Percentiles rank a stretch among this genome's conserved stretches.
Evolutionary conservation across 129 eudicot genomes (phyloP).

Genomic region (Flaveria trinervia): DNA sequence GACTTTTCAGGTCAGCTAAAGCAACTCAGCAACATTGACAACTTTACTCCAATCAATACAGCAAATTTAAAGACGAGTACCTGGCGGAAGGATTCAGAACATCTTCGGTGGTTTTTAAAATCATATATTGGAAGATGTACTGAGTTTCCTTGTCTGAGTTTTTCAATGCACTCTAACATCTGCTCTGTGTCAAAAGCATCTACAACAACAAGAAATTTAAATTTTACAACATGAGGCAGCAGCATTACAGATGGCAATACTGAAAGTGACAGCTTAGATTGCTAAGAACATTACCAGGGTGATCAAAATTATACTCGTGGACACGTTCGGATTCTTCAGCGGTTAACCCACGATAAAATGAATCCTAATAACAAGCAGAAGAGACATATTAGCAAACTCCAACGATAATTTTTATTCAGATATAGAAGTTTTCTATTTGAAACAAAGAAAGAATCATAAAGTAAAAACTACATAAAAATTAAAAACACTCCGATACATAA

Average conservation of each 20-base stretch:
- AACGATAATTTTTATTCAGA: constrained; percentile 15
- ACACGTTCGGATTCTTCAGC: constrained; percentile 83
- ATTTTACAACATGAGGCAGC: background rate
- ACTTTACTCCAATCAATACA: background rate
- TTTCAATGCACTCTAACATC: constrained; percentile 77
- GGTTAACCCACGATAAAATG: constrained; percentile 91
- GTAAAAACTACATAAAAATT: background rate
- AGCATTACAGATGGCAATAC: constrained; percentile 11
- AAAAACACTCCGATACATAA: background rate
- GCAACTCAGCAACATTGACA: constrained; percentile 14
- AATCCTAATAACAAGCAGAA: constrained; percentile 57
- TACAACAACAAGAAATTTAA: constrained; percentile 34
- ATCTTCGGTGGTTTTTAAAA: constrained; percentile 84
- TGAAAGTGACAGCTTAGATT: constrained; percentile 16
- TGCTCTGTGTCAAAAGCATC: constrained; percentile 99
- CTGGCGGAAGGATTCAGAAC: constrained; percentile 87
- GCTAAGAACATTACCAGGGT: constrained; percentile 71
- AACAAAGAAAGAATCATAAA: constrained; percentile 3
- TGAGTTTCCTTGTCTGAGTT: constrained; percentile 69
- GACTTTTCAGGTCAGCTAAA: background rate
- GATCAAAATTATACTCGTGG: constrained; percentile 94
- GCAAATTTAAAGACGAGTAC: constrained; percentile 36
- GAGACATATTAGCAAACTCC: constrained; percentile 12
- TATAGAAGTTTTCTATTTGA: constrained; percentile 13
- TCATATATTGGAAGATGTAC: constrained; percentile 95